Percentiles rank a stretch among this genome's conserved stretches.
Conservation (phyloP, 208 protist genomes). For the Trichomonas vaginalis region DNA sequence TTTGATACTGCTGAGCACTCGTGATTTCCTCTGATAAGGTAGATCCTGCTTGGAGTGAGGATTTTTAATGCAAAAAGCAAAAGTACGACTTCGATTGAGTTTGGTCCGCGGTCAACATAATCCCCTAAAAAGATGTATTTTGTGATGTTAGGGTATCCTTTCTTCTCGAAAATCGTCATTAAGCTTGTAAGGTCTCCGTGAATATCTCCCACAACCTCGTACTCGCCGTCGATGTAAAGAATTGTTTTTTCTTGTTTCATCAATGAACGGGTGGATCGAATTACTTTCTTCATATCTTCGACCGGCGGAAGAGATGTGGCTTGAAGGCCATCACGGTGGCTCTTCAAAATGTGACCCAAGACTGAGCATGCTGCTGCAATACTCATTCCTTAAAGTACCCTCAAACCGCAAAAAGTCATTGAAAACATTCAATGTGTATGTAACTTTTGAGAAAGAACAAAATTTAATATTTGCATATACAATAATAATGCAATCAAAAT, state of each 20-base stretch:
- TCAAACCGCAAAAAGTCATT: neutral
- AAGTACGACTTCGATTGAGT: conserved; percentile 63
- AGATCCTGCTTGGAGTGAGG: conserved; percentile 59
- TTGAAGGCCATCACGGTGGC: neutral
- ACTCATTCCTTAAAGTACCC: neutral
- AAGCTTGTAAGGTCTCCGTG: conserved; percentile 40
- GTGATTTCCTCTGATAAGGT: conserved; percentile 72
- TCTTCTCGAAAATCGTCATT: conserved; percentile 62
- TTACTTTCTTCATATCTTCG: neutral
- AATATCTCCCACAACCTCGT: neutral
- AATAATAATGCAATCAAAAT: neutral
- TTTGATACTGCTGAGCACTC: conserved; percentile 70
- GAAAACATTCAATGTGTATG: neutral
- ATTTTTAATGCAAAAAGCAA: conserved; percentile 66
- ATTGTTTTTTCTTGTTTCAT: neutral
- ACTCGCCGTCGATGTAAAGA: neutral
- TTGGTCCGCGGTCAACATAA: conserved; percentile 25
- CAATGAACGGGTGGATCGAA: neutral
- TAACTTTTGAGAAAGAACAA: neutral
- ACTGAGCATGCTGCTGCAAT: neutral
- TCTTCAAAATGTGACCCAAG: neutral
- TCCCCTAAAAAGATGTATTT: conserved; percentile 87
- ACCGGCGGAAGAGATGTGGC: neutral
- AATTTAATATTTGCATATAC: neutral
- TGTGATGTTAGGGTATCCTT: conserved; percentile 66